Evolutionary conservation across 2,329 filamentous ascomycete genomes (phyloP), one percentile per base, ranked within the genome.

Genomic region (Grosmannia serpens): DNA sequence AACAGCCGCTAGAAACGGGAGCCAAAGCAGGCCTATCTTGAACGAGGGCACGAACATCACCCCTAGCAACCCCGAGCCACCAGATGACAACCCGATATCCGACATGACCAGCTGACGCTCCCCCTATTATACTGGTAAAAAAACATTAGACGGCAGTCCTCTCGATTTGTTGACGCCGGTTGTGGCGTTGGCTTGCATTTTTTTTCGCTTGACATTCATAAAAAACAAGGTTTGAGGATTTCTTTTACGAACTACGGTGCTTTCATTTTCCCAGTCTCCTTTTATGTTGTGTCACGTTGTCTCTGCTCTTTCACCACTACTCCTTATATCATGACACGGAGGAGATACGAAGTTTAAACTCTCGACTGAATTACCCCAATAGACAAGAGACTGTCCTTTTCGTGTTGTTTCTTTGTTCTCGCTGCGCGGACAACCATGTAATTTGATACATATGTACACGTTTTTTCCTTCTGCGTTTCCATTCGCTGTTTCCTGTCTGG

Each of bases 1-100:
- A 87, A 87, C 67, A 53, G 55, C 35, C 59, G 62, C 29, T 64
- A 59, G 24, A 47, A 15, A 31, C 22, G 22, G 10, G 53, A 29
- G 24, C 31, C 33, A 13, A 13, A 50, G 27, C 35, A 35, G 22
- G 35, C 26, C 49, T 8, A 52, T 22, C 15, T 52, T 27, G n/a
- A 26, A 27, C 24, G 46, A 22, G 24, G n/a, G 46, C 46, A 26
- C 24, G 22, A 46, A 46, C 20, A 46, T 13, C 9, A 49, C 26
- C 46, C 13, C 46, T 49, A 22, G 22, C 46, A 27, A 26, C 46
- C 8, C 44, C 10, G n/a, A 26, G 33, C 44, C 44, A 47, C 22
- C 22, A 22, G 24, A 47, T 47, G 44, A 47, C 44, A 47, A 13
- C 44, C 24, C 13, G 44, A 47, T 24, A n/a, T 11, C n/a, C 24